phyloP scores from a whole-genome alignment of 345 rosid species.

The Moricandia arvensis region DNA sequence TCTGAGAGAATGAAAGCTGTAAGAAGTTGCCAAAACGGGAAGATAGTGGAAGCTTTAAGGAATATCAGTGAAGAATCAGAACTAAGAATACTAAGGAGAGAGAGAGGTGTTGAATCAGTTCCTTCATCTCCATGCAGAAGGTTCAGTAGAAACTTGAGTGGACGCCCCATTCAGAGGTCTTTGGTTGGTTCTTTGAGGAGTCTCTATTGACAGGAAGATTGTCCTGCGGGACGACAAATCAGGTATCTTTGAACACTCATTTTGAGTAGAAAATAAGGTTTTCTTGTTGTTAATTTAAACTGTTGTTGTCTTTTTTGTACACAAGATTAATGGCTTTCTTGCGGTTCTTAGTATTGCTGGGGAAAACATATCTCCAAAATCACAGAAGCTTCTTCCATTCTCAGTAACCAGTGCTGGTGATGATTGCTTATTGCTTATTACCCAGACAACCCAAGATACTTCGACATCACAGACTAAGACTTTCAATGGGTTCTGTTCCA shows the following conservation, averaged over 20 bases:
- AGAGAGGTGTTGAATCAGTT: slow-evolving; percentile 47
- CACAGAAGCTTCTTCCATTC: slow-evolving; percentile 91
- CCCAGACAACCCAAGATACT: slow-evolving; percentile 86
- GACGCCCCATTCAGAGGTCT: slow-evolving; percentile 73
- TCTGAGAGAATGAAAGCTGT: slow-evolving; percentile 49
- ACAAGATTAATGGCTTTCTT: slow-evolving; percentile 87
- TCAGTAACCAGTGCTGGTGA: slow-evolving; percentile 83
- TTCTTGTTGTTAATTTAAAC: background rate
- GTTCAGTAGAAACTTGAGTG: slow-evolving; percentile 64
- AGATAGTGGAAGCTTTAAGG: slow-evolving; percentile 39
- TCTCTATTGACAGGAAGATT: slow-evolving; percentile 83
- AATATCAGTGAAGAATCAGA: slow-evolving; percentile 45
- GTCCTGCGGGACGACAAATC: slow-evolving; percentile 56
- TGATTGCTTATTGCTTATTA: slow-evolving; percentile 60
- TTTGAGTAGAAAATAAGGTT: background rate
- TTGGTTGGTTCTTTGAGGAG: slow-evolving; percentile 96
- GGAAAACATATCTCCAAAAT: slow-evolving; percentile 78
- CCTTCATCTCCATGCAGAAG: slow-evolving; percentile 47
- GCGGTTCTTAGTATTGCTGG: slow-evolving; percentile 93
- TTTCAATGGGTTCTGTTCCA: background rate
- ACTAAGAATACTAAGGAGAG: slow-evolving; percentile 45
- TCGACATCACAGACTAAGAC: slow-evolving; percentile 57
- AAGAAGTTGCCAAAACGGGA: slow-evolving; percentile 37
- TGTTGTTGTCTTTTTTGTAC: slow-evolving; percentile 16
- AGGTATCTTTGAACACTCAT: slow-evolving; percentile 44